A percentile compares a stretch with the other conserved stretches of the same genome.
phyloP scores from a whole-genome alignment of 2,329 filamentous ascomycete genomes.

The Cordyceps fumosorosea region DNA sequence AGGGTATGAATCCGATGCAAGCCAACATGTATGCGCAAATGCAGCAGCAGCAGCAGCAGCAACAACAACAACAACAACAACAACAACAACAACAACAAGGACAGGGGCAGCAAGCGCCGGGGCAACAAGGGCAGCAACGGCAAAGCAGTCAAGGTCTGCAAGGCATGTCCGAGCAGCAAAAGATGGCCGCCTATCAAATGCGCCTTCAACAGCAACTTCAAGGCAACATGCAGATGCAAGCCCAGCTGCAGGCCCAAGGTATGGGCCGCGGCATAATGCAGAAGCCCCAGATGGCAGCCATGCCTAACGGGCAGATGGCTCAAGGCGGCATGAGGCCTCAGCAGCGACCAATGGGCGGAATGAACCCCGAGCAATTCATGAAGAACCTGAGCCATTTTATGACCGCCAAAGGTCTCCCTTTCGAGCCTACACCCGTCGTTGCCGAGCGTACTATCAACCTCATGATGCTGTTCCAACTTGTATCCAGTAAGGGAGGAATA shows the following conservation, averaged over 20 bases:
- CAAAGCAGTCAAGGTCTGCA: constrained; percentile 18
- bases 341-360: constrained; percentile 33
- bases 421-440: constrained; percentile 69
- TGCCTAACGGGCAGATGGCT: constrained; percentile 29
- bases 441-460: constrained; percentile 69
- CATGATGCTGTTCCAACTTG: constrained; percentile 68
- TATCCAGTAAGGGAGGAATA: constrained; percentile 70
- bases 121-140: constrained; percentile 34
- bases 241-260: constrained; percentile 43
- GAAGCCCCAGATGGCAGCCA: constrained; percentile 39
- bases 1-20: constrained; percentile 24
- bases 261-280: constrained; percentile 46
- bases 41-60: constrained; percentile 34
- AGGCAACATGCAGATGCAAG: constrained; percentile 42
- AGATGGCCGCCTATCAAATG: constrained; percentile 74
- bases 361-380: constrained; percentile 63
- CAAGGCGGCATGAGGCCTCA: constrained; percentile 46
- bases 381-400: constrained; percentile 74
- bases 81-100: constrained; percentile 54
- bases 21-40: constrained; percentile 29
- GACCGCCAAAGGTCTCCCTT: constrained; percentile 61
- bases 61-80: constrained; percentile 50
- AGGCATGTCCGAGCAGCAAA: constrained; percentile 57
- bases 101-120: constrained; percentile 57
- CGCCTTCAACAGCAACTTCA: constrained; percentile 72